phyloP scores from a whole-genome alignment of 140 eudicot species.

The Erigeron philadelphicus region DNA sequence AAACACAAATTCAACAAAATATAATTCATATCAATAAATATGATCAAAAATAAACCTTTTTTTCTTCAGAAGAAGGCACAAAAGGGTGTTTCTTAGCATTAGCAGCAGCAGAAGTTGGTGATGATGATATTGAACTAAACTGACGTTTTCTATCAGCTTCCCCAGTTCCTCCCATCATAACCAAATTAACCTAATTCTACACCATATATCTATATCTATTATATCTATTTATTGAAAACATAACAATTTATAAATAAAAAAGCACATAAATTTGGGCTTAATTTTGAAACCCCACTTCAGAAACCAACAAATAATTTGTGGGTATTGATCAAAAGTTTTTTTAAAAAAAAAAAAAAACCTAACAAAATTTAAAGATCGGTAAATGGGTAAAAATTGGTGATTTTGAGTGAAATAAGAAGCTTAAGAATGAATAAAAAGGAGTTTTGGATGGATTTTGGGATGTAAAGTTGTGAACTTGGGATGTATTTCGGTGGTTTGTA shows the following conservation, averaged over 20 bases:
- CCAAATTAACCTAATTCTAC: constrained; percentile 25
- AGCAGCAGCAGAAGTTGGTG: constrained; percentile 55
- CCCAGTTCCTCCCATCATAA: constrained; percentile 72
- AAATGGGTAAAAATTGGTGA: not conserved
- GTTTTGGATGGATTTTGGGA: constrained; percentile 15
- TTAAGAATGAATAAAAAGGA: constrained; percentile 14
- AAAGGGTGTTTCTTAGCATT: constrained; percentile 51
- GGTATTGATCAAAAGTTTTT: not conserved
- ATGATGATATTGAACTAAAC: constrained; percentile 59
- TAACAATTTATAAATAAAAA: too few species aligned
- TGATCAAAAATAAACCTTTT: constrained; percentile 43
- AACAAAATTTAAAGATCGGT: constrained; percentile 16
- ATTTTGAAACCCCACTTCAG: constrained; percentile 5
- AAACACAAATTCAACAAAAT: constrained; percentile 19
- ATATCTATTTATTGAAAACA: too few species aligned
- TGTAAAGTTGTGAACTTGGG: constrained; percentile 16
- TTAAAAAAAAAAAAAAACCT: constrained; percentile 23
- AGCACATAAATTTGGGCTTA: constrained; percentile 1
- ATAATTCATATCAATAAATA: constrained; percentile 1
- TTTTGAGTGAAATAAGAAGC: constrained; percentile 15
- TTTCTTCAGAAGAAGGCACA: constrained; percentile 60
- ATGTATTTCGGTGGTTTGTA: constrained; percentile 17
- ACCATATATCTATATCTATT: not conserved
- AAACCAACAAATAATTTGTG: constrained; percentile 8
- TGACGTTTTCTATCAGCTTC: constrained; percentile 85